Evolutionary conservation across 768 basidiomycete genomes (phyloP).

Genomic region (Podaxis carcinomalis): DNA sequence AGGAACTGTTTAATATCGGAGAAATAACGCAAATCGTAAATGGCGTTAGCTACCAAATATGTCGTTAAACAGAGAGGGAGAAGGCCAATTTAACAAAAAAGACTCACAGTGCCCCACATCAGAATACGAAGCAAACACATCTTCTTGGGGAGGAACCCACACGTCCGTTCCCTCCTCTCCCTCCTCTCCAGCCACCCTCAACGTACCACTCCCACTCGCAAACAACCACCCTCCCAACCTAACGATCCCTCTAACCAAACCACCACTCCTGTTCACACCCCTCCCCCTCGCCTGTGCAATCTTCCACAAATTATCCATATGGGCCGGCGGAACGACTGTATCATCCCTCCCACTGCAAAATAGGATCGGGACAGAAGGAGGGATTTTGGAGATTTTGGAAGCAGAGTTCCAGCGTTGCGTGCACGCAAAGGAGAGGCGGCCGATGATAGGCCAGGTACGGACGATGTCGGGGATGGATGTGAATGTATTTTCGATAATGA

Average conservation of each 20-base stretch:
- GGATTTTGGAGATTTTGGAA: constrained; percentile 51
- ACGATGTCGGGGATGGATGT: constrained; percentile 75
- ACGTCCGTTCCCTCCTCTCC: not conserved
- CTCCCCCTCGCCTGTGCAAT: not conserved
- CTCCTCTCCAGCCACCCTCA: not conserved
- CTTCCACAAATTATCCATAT: constrained; percentile 13
- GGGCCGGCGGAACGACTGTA: constrained; percentile 2
- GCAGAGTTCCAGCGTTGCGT: constrained; percentile 81
- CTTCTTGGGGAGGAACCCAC: not conserved
- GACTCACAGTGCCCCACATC: constrained; percentile 11
- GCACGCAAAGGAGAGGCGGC: constrained; percentile 65
- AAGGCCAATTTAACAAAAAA: not conserved
- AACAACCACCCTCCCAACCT: not conserved
- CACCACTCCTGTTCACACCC: not conserved
- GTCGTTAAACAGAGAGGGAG: not conserved
- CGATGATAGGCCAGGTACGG: constrained; percentile 57
- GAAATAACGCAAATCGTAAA: no score
- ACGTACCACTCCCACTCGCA: not conserved
- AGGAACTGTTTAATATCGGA: no score
- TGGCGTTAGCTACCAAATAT: not conserved
- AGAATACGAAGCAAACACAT: constrained; percentile 4
- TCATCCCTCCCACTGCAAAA: constrained; percentile 40
- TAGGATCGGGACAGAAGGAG: constrained; percentile 56
- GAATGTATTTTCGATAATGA: constrained; percentile 90
- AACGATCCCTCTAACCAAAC: not conserved